Conservation (phyloP, 257 asterid species). For the Coffea eugenioides region DNA sequence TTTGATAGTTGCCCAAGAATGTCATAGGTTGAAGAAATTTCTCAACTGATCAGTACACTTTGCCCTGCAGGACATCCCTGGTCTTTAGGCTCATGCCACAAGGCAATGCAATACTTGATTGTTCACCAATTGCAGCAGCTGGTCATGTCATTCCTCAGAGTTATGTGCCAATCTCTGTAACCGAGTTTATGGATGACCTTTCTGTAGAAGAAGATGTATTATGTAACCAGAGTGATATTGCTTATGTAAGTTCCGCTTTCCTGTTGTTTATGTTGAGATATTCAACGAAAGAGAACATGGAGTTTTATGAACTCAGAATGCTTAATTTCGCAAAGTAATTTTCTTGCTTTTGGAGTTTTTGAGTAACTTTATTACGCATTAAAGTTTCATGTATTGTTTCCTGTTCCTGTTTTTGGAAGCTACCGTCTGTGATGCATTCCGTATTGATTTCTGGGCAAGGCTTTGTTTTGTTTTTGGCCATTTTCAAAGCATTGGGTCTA, state of each 20-base stretch:
- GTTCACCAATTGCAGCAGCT: constrained; percentile 81
- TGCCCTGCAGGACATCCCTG: constrained; percentile 72
- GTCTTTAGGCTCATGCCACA: constrained; percentile 94
- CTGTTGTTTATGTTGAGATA: constrained; percentile 1
- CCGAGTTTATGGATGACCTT: constrained; percentile 94
- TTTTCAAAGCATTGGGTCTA: not conserved
- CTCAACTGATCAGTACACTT: constrained; percentile 25
- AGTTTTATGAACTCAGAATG: not conserved
- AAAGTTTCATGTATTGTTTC: not conserved
- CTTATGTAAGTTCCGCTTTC: constrained; percentile 55
- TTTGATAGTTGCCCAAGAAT: constrained; percentile 18
- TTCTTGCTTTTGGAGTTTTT: not conserved
- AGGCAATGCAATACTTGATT: constrained; percentile 86
- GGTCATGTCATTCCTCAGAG: constrained; percentile 92
- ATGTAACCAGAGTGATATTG: constrained; percentile 52
- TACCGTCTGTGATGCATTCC: not conserved
- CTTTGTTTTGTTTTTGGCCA: not conserved
- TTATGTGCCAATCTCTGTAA: constrained; percentile 78
- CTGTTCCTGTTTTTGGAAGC: not conserved
- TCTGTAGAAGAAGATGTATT: constrained; percentile 76
- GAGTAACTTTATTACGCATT: not conserved
- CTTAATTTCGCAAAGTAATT: not conserved
- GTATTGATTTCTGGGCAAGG: not conserved
- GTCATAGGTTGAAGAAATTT: constrained; percentile 13
- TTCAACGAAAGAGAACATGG: not conserved